Evolutionary conservation across 306 rosid genomes (phyloP).

Genomic region (Oxytropis ochrocephala): DNA sequence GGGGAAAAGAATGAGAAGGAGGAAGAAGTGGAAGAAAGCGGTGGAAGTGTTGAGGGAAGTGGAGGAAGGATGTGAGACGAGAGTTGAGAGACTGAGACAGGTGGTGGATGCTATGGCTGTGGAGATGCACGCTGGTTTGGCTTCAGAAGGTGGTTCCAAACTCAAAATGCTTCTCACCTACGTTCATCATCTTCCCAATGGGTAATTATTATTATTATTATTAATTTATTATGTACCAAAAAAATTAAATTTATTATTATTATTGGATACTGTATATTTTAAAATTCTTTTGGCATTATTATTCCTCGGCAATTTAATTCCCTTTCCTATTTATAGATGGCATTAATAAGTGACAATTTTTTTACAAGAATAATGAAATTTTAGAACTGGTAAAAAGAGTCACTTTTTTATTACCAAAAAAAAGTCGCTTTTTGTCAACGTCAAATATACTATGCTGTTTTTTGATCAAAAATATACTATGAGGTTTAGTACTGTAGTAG

Average conservation of each 20-base stretch:
- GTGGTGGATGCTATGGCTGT: conserved; percentile 86
- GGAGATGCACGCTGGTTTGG: conserved; percentile 93
- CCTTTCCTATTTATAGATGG: background rate
- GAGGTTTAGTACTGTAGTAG: too few species aligned
- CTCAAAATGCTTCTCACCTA: conserved; percentile 84
- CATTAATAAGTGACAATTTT: background rate
- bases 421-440: background rate
- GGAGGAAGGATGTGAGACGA: conserved; percentile 52
- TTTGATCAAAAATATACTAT: too few species aligned
- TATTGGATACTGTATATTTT: background rate
- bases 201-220: conserved; percentile 18
- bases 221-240: too few species aligned
- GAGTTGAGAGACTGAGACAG: conserved; percentile 53
- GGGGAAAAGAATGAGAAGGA: conserved; percentile 52
- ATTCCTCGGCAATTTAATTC: background rate
- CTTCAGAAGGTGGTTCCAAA: conserved; percentile 87
- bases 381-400: background rate
- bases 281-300: background rate
- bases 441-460: background rate
- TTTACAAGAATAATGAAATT: too few species aligned
- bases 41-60: conserved; percentile 51
- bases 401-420: background rate
- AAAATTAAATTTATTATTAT: too few species aligned
- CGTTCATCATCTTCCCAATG: conserved; percentile 61
- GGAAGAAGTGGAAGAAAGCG: conserved; percentile 61